These are phyloP conservation scores for Musa troglodytarum DNA, from an alignment of 176 grass and related monocot species.

Conservation along the genomic window DNA sequence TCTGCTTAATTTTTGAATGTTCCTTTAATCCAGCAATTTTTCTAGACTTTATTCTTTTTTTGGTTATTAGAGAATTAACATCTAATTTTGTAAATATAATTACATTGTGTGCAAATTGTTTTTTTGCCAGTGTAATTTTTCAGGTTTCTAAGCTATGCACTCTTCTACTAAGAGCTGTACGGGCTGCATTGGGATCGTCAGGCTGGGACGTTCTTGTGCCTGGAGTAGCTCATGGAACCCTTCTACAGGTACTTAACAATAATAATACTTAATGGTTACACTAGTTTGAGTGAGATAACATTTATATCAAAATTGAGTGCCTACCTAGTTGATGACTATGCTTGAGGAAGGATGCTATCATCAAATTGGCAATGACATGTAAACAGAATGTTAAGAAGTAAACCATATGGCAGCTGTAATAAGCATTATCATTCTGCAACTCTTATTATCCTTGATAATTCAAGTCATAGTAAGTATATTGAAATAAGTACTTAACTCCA, in stretches of 20 bases:
- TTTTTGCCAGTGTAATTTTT: slow-evolving; percentile 71
- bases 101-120: neutral
- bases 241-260: slow-evolving; percentile 52
- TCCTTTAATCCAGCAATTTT: neutral
- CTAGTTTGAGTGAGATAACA: neutral
- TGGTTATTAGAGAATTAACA: neutral
- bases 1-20: neutral
- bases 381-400: neutral
- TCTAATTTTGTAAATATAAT: neutral
- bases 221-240: slow-evolving; percentile 60
- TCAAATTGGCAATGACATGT: neutral
- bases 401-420: neutral
- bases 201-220: slow-evolving; percentile 97
- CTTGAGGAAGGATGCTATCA: neutral
- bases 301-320: neutral
- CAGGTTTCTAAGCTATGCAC: slow-evolving; percentile 93
- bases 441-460: neutral
- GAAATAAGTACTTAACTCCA: neutral
- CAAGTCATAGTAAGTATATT: neutral
- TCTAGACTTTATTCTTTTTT: neutral
- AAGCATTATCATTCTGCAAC: neutral
- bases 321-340: too few species aligned
- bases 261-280: neutral
- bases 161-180: slow-evolving; percentile 61
- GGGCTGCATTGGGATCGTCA: slow-evolving; percentile 49